Conservation (phyloP, 352 stramenopile genomes). For the Globisporangium solare region DNA sequence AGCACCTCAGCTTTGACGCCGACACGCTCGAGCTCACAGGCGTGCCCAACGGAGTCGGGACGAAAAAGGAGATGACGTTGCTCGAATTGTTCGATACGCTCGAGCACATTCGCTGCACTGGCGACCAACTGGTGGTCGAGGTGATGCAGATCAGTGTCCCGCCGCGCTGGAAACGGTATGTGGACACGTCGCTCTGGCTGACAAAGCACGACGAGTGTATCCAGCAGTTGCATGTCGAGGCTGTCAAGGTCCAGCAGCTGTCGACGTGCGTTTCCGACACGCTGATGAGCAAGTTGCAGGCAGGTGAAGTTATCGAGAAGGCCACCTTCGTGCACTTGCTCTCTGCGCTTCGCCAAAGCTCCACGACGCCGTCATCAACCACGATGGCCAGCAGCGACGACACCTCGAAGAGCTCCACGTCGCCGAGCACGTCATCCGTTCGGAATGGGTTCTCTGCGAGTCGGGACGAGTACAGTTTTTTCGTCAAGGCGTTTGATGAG, state of each 20-base stretch:
- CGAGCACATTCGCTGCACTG: conserved; percentile 47
- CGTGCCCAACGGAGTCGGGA: conserved; percentile 26
- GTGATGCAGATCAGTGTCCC: conserved; percentile 42
- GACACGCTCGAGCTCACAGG: conserved; percentile 31
- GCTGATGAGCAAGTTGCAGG: conserved; percentile 43
- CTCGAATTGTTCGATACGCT: conserved; percentile 46
- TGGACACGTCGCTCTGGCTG: conserved; percentile 33
- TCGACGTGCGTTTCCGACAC: conserved; percentile 38
- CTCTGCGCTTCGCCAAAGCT: conserved; percentile 42
- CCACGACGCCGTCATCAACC: neutral
- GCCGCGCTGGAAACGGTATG: conserved; percentile 34
- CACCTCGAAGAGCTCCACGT: neutral
- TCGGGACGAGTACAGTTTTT: conserved; percentile 68
- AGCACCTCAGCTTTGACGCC: conserved; percentile 37
- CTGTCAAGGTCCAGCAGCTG: conserved; percentile 36
- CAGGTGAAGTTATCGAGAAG: conserved; percentile 45
- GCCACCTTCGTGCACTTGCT: conserved; percentile 40
- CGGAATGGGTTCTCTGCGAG: conserved; percentile 17
- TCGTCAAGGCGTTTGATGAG: conserved; percentile 66
- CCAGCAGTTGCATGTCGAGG: conserved; percentile 35
- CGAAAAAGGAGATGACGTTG: conserved; percentile 56
- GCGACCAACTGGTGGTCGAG: conserved; percentile 51
- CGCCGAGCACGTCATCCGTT: neutral
- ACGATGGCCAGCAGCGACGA: too few species aligned
- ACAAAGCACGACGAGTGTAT: conserved; percentile 36